A percentile compares a stretch with the other conserved stretches of the same genome.
phyloP scores from a whole-genome alignment of 495 filamentous ascomycete species.

The Xylaria acuta region DNA sequence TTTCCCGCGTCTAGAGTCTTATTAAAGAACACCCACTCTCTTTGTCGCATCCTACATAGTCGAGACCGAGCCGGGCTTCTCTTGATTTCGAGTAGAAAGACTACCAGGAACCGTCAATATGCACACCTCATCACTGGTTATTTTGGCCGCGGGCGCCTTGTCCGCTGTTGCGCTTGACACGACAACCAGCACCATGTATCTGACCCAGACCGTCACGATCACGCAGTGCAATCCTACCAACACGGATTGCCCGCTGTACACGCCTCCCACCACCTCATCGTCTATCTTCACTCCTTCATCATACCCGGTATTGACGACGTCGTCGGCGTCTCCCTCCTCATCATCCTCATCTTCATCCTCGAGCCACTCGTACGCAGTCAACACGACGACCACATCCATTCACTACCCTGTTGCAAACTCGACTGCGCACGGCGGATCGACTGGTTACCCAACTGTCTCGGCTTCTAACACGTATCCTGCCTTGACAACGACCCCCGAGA shows the following conservation, averaged over 20 bases:
- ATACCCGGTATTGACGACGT: constrained; percentile 28
- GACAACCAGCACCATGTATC: constrained; percentile 50
- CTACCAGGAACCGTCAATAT: constrained; percentile 32
- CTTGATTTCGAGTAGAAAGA: constrained; percentile 6
- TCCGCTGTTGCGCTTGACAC: constrained; percentile 39
- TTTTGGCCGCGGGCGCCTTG: constrained; percentile 36
- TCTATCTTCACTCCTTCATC: constrained; percentile 35
- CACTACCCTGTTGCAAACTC: constrained; percentile 47
- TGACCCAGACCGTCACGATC: constrained; percentile 55
- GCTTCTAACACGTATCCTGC: constrained; percentile 36
- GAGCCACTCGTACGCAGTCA: constrained; percentile 8
- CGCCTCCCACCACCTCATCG: constrained; percentile 35
- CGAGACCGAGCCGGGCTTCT: constrained; percentile 5
- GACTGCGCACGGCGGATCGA: constrained; percentile 45
- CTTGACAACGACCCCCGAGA: constrained; percentile 19
- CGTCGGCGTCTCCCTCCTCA: constrained; percentile 29
- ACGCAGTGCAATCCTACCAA: constrained; percentile 53
- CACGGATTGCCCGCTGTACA: constrained; percentile 52
- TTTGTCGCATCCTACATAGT: constrained; percentile 6
- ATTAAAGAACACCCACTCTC: neutral
- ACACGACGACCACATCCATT: constrained; percentile 29
- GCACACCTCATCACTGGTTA: constrained; percentile 36
- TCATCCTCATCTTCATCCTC: constrained; percentile 29
- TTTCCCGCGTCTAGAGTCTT: neutral
- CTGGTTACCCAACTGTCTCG: constrained; percentile 40